Evolutionary conservation across 352 stramenopile genomes (phyloP).

Genomic region (Pythium sp.): DNA sequence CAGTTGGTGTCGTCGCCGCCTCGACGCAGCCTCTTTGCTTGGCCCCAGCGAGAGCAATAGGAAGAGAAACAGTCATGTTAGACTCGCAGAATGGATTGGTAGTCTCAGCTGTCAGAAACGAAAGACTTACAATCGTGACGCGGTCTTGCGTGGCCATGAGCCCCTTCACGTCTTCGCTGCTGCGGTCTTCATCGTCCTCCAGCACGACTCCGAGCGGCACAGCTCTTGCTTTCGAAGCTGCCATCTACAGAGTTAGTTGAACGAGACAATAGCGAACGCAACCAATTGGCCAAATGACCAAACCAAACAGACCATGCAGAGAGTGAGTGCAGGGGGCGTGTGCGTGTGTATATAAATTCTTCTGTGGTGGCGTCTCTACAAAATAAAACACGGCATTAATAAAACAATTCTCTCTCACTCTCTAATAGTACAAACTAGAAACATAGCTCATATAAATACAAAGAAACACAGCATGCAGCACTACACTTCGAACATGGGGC

Average conservation of each 20-base stretch:
- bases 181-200: background rate
- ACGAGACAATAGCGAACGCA: too few species aligned
- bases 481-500: constrained; percentile 29
- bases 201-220: background rate
- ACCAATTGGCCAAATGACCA: too few species aligned
- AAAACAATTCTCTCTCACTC: constrained; percentile 6
- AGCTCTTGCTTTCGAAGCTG: background rate
- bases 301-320: too few species aligned
- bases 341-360: too few species aligned
- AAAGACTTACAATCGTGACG: constrained; percentile 36
- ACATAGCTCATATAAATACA: background rate
- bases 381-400: constrained; percentile 12
- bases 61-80: background rate
- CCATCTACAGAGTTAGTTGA: background rate
- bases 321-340: too few species aligned
- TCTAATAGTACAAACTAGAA: constrained; percentile 12
- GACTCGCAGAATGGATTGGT: background rate
- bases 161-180: constrained; percentile 26
- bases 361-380: background rate
- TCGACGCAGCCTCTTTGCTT: constrained; percentile 31
- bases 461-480: background rate
- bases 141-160: constrained; percentile 30
- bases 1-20: constrained; percentile 32
- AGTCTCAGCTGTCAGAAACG: background rate
- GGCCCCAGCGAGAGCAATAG: background rate